Conservation (phyloP, 441 rosid genomes). For the Aquilaria agallochum region DNA sequence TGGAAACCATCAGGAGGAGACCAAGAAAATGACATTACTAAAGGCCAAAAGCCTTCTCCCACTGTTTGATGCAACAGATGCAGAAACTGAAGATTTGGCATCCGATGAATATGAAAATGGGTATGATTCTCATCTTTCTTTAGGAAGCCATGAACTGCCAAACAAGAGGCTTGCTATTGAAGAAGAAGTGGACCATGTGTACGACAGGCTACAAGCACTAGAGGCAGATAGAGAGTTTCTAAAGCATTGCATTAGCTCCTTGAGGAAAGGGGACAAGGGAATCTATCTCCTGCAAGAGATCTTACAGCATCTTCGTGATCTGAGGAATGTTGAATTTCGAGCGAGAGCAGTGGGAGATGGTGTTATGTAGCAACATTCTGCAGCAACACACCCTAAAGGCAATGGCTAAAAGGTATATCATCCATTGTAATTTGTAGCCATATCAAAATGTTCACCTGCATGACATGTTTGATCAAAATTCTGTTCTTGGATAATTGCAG, state of each 20-base stretch:
- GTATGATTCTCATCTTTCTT: slow-evolving; percentile 27
- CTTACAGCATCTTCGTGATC: slow-evolving; percentile 77
- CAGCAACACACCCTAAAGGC: slow-evolving; percentile 11
- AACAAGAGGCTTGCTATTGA: slow-evolving; percentile 34
- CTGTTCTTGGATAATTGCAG: slow-evolving; percentile 21
- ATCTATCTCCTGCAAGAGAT: slow-evolving; percentile 76
- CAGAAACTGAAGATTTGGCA: slow-evolving; percentile 41
- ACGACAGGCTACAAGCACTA: slow-evolving; percentile 83
- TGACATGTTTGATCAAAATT: neutral
- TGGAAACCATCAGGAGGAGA: slow-evolving; percentile 35
- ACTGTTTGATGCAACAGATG: slow-evolving; percentile 59
- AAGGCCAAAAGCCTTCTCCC: slow-evolving; percentile 84
- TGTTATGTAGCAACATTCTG: slow-evolving; percentile 21
- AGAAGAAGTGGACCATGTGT: slow-evolving; percentile 81
- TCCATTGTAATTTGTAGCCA: neutral
- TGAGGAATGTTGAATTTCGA: slow-evolving; percentile 53
- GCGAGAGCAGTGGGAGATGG: slow-evolving; percentile 38
- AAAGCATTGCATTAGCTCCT: slow-evolving; percentile 76
- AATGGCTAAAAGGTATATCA: slow-evolving; percentile 26
- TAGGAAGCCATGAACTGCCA: slow-evolving; percentile 25
- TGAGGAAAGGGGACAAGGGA: slow-evolving; percentile 88
- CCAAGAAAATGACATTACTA: slow-evolving; percentile 20
- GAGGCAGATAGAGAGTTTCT: slow-evolving; percentile 92
- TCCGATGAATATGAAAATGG: slow-evolving; percentile 32
- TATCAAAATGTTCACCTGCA: neutral